Percentiles rank a stretch among this genome's conserved stretches.
Evolutionary conservation across 495 filamentous ascomycete genomes (phyloP).

Genomic region (Aspergillus baeticus): DNA sequence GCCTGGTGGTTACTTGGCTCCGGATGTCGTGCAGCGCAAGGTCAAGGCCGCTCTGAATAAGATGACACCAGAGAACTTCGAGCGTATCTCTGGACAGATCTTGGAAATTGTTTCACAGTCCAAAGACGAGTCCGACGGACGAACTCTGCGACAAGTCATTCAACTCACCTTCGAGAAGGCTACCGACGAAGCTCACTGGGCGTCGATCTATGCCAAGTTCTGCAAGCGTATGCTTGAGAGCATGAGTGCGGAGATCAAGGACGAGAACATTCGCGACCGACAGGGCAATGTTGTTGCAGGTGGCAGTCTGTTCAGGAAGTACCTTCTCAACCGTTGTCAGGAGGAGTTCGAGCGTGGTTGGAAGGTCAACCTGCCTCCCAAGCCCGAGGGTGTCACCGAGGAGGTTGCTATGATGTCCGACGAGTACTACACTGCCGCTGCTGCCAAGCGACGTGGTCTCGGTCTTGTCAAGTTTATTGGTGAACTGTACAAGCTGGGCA

Average conservation of each 20-base stretch:
- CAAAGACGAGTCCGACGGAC: constrained; percentile 90
- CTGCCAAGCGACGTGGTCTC: constrained; percentile 93
- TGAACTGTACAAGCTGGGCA: constrained; percentile 96
- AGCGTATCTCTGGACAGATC: constrained; percentile 91
- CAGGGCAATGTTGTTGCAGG: constrained; percentile 81
- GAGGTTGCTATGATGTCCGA: constrained; percentile 87
- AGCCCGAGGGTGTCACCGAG: constrained; percentile 71
- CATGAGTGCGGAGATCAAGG: constrained; percentile 93
- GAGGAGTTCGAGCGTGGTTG: constrained; percentile 99
- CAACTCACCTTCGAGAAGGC: constrained; percentile 99
- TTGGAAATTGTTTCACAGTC: constrained; percentile 90
- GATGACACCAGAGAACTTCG: constrained; percentile 99
- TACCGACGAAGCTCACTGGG: constrained; percentile 98
- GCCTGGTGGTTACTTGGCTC: constrained; percentile 67
- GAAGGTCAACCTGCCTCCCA: constrained; percentile 83
- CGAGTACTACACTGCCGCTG: constrained; percentile 94
- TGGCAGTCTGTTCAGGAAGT: constrained; percentile 94
- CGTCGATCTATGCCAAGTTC: constrained; percentile 98
- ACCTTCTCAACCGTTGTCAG: constrained; percentile 96
- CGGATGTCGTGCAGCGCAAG: constrained; percentile 95
- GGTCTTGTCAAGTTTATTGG: constrained; percentile 99
- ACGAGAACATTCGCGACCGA: constrained; percentile 90
- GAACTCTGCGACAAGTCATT: constrained; percentile 95
- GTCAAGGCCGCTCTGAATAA: constrained; percentile 98
- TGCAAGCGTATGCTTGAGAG: constrained; percentile 94